A percentile compares a stretch with the other conserved stretches of the same genome.
phyloP scores from a whole-genome alignment of 176 grass and related monocot genomes.

The Carex pumila region DNA sequence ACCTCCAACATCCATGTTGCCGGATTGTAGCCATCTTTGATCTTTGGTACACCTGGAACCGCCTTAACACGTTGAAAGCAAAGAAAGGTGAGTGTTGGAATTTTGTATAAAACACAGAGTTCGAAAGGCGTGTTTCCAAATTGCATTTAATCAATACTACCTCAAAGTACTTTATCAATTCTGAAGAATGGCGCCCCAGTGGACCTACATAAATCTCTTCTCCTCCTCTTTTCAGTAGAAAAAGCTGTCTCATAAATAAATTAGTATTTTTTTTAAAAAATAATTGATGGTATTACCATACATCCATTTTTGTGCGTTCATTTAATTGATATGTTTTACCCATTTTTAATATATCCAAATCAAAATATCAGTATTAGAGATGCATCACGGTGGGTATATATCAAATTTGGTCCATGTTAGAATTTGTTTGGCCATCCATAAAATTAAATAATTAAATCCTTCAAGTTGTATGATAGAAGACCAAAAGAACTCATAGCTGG shows the following conservation, averaged over 20 bases:
- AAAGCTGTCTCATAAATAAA: slow-evolving; percentile 26
- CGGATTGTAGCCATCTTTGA: slow-evolving; percentile 82
- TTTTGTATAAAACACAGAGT: background rate
- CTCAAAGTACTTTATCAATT: slow-evolving; percentile 43
- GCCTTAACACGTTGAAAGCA: slow-evolving; percentile 27
- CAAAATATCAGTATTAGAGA: background rate
- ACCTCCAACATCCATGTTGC: slow-evolving; percentile 97
- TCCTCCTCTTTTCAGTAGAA: slow-evolving; percentile 51
- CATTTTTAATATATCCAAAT: background rate
- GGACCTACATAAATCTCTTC: slow-evolving; percentile 42
- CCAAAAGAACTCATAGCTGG: background rate
- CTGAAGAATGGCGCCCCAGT: slow-evolving; percentile 28
- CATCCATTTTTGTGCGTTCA: background rate
- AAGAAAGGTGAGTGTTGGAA: background rate
- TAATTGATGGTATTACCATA: background rate
- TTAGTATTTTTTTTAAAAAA: background rate
- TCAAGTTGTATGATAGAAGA: background rate
- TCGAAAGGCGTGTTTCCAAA: background rate
- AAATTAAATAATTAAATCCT: background rate
- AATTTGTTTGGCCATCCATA: background rate
- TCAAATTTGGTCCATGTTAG: background rate
- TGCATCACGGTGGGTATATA: background rate
- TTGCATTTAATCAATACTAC: slow-evolving; percentile 17
- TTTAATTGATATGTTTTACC: background rate
- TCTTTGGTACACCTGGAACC: slow-evolving; percentile 57